Conservation (phyloP, 2,329 filamentous ascomycete genomes). For the Microsporum canis region DNA sequence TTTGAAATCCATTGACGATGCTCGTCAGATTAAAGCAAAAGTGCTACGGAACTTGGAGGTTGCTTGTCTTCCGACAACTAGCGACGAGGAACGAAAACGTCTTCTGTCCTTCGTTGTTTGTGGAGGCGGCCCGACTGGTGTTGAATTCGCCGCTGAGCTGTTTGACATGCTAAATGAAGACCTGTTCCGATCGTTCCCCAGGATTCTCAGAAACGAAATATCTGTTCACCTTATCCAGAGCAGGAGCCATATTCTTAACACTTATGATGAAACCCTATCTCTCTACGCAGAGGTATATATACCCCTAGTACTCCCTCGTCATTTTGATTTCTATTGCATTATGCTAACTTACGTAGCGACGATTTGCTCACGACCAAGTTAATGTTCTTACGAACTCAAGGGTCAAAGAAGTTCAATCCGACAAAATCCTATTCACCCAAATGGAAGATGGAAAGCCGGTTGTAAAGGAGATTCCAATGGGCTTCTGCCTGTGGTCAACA, state of each 20-base stretch:
- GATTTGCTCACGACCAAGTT: constrained; percentile 82
- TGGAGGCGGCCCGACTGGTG: constrained; percentile 88
- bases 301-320: constrained; percentile 4
- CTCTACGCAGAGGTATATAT: constrained; percentile 65
- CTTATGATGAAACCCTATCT: constrained; percentile 90
- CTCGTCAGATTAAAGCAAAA: constrained; percentile 74
- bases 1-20: constrained; percentile 89
- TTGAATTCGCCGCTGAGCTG: constrained; percentile 93
- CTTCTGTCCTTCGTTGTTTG: constrained; percentile 92
- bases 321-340: not conserved
- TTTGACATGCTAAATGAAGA: constrained; percentile 97
- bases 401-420: constrained; percentile 73
- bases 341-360: constrained; percentile 37
- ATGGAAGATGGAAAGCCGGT: constrained; percentile 61
- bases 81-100: constrained; percentile 73
- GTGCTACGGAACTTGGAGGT: constrained; percentile 82
- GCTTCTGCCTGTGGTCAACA: constrained; percentile 96
- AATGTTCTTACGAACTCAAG: constrained; percentile 86
- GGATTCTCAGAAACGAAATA: constrained; percentile 88
- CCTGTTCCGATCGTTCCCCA: constrained; percentile 69
- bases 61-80: constrained; percentile 84
- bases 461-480: constrained; percentile 90
- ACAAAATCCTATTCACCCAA: constrained; percentile 84
- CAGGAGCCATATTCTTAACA: constrained; percentile 89
- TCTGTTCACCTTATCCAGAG: constrained; percentile 96